These are phyloP conservation scores for Lumnitzera racemosa DNA, from an alignment of 345 rosid genomes.

Conservation along the genomic window DNA sequence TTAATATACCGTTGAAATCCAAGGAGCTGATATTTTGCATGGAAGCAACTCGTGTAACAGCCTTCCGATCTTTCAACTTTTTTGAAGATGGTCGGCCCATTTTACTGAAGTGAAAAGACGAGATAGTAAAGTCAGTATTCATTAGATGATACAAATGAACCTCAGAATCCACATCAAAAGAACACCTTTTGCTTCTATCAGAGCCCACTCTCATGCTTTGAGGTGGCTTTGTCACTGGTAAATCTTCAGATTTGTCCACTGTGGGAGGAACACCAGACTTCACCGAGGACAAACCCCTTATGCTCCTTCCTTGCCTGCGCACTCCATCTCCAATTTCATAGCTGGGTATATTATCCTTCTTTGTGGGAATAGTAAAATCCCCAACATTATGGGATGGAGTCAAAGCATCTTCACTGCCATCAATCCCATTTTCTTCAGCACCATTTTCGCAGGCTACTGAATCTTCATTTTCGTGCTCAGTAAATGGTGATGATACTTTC, in stretches of 20 bases:
- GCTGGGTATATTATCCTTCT: constrained; percentile 44
- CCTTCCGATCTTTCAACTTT: constrained; percentile 79
- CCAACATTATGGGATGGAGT: constrained; percentile 47
- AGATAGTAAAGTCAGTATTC: background rate
- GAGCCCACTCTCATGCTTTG: constrained; percentile 48
- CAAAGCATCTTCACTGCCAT: constrained; percentile 38
- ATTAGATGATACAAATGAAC: background rate
- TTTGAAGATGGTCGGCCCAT: constrained; percentile 77
- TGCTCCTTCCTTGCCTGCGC: constrained; percentile 74
- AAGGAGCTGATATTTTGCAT: constrained; percentile 36
- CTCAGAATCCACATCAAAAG: constrained; percentile 13
- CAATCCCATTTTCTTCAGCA: constrained; percentile 50
- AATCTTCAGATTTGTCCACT: constrained; percentile 56
- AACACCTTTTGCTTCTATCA: constrained; percentile 73
- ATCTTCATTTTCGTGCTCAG: constrained; percentile 79
- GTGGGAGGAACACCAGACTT: constrained; percentile 45
- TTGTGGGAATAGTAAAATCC: constrained; percentile 33
- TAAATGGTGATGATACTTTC: constrained; percentile 58
- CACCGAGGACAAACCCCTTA: constrained; percentile 41
- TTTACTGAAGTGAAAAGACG: constrained; percentile 43
- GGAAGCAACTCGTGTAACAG: constrained; percentile 41
- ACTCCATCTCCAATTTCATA: constrained; percentile 66
- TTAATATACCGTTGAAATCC: constrained; percentile 52
- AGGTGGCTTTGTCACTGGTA: constrained; percentile 48
- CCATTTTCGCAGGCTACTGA: constrained; percentile 73